These are phyloP conservation scores for Fusarium chlamydosporum DNA, from an alignment of 2,329 filamentous ascomycete species.

Conservation along the genomic window DNA sequence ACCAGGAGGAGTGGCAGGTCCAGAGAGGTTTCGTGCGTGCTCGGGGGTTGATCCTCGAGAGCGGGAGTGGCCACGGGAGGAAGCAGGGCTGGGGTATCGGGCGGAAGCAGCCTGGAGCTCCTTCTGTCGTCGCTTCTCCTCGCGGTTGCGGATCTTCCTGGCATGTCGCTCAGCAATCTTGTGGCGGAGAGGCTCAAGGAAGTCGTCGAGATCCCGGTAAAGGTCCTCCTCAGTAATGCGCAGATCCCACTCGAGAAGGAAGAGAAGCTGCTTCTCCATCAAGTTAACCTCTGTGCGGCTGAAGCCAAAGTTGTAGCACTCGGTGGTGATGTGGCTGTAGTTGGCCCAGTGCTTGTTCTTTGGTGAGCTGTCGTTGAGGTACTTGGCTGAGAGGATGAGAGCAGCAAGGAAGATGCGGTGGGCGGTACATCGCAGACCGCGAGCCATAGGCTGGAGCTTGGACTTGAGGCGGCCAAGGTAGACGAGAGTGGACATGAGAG, in stretches of 20 bases:
- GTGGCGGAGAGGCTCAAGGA: constrained; percentile 85
- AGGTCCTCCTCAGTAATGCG: constrained; percentile 88
- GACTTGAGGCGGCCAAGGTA: constrained; percentile 89
- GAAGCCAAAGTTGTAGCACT: constrained; percentile 82
- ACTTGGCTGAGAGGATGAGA: constrained; percentile 91
- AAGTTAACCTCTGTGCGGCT: constrained; percentile 96
- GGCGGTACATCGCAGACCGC: constrained; percentile 95
- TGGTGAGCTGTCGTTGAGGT: constrained; percentile 96
- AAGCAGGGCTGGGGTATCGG: constrained; percentile 63
- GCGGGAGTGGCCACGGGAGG: constrained; percentile 61
- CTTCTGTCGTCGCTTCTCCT: constrained; percentile 61
- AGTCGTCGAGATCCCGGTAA: constrained; percentile 86
- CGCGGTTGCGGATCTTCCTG: constrained; percentile 65
- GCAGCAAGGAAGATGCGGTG: constrained; percentile 97
- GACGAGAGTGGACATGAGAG: constrained; percentile 95
- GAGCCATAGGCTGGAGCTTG: constrained; percentile 91
- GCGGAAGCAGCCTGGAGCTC: constrained; percentile 55
- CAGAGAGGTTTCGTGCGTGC: constrained; percentile 57
- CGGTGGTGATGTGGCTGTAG: constrained; percentile 84
- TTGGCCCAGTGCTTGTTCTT: constrained; percentile 99
- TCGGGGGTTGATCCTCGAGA: constrained; percentile 60
- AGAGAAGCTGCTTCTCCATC: constrained; percentile 99
- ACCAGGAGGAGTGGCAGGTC: constrained; percentile 59
- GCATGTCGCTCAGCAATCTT: constrained; percentile 67
- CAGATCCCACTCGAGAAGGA: constrained; percentile 94